Percentiles rank a stretch among this genome's conserved stretches.
These are phyloP conservation scores for Monilinia fructicola DNA, from an alignment of 2,329 filamentous ascomycete genomes.

Conservation along the genomic window DNA sequence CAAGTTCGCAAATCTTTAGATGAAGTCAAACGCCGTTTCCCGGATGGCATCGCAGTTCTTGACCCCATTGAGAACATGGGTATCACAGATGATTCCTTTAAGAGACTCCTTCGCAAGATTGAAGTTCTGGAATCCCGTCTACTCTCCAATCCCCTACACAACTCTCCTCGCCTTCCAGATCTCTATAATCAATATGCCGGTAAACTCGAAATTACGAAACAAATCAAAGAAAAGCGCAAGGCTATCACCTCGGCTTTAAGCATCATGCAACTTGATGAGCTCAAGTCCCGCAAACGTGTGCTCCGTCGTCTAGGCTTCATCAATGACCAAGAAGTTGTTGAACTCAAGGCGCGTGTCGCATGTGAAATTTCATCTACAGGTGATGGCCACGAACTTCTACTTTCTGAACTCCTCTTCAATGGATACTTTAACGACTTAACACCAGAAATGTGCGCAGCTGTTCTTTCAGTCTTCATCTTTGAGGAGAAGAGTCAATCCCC, in stretches of 20 bases:
- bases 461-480: constrained; percentile 93
- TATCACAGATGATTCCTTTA: constrained; percentile 89
- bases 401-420: constrained; percentile 93
- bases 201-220: constrained; percentile 72
- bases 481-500: constrained; percentile 88
- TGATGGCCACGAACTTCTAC: constrained; percentile 85
- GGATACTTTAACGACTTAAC: constrained; percentile 95
- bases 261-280: constrained; percentile 89
- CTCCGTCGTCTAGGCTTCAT: constrained; percentile 92
- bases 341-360: constrained; percentile 94
- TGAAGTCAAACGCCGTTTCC: constrained; percentile 84
- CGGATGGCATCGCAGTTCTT: constrained; percentile 83
- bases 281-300: constrained; percentile 94
- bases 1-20: constrained; percentile 65
- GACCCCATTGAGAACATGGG: constrained; percentile 97
- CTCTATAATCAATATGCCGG: constrained; percentile 84
- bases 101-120: constrained; percentile 90
- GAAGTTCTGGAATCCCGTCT: constrained; percentile 92
- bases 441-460: constrained; percentile 81
- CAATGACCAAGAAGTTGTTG: constrained; percentile 91
- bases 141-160: constrained; percentile 85
- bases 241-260: constrained; percentile 81
- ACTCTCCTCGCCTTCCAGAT: constrained; percentile 78
- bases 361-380: constrained; percentile 89
- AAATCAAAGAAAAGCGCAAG: constrained; percentile 88